Conservation (phyloP, 2,329 filamentous ascomycete genomes). For the Ophiosphaerella narmari region DNA sequence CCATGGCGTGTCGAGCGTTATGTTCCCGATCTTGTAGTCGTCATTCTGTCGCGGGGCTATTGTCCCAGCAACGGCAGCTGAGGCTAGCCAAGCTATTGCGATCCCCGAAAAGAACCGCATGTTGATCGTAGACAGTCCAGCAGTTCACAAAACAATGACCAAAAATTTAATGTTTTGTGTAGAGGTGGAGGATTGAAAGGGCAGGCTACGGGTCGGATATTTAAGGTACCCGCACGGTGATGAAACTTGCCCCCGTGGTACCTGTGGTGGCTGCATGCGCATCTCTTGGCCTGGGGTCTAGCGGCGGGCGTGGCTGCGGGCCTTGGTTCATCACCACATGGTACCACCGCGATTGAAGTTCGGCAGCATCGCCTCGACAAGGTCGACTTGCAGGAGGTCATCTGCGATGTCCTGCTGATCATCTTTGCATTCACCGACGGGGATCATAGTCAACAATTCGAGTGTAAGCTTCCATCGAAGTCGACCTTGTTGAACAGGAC, state of each 20-base stretch:
- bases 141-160: not conserved
- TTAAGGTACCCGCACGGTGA: conserved; percentile 20
- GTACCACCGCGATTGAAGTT: not conserved
- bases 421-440: not conserved
- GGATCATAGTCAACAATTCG: not conserved
- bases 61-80: conserved; percentile 12
- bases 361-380: conserved; percentile 1
- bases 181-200: not conserved
- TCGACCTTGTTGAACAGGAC: no score
- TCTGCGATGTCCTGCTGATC: conserved; percentile 16
- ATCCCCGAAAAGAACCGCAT: conserved; percentile 24
- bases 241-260: conserved; percentile 21
- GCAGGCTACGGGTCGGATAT: conserved; percentile 16
- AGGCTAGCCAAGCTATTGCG: conserved; percentile 15
- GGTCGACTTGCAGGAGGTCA: conserved; percentile 1
- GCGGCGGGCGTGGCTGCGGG: conserved; percentile 36
- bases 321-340: conserved; percentile 28
- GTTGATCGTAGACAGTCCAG: conserved; percentile 1
- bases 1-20: conserved; percentile 52
- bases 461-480: no score
- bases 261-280: conserved; percentile 25
- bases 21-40: conserved; percentile 34
- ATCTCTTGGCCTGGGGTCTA: conserved; percentile 24
- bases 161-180: not conserved
- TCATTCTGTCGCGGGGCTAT: conserved; percentile 29